Base-by-base conservation (phyloP, 2,329 filamentous ascomycete species). In the Eutypella sp. region DNA sequence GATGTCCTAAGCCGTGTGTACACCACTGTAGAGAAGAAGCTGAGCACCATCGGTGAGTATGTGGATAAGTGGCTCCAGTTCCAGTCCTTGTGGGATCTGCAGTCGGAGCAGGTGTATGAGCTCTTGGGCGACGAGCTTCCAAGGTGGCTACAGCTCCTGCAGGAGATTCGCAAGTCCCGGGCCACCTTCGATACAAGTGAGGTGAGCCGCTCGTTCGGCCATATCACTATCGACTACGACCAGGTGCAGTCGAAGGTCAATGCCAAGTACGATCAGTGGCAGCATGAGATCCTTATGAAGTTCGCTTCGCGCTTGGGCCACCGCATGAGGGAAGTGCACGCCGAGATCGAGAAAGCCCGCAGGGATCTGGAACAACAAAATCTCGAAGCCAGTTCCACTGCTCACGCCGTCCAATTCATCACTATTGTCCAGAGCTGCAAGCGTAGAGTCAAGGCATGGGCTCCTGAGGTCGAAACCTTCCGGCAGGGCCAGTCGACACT, bases 191-290 rank as follows among this genome's bases (percentile, higher is more conserved):
- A 99, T 62, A 99, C 92, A 1, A 95, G 92, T 8, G 93, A 96
- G 63, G 89, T 95, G 53, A 93, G 86, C 66, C 86, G 88, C 33
- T 87, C 86, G 1, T 99, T 99, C 63, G 93, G 93, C 4, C 92
- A 95, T 66, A 83, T 97, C 44, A 89, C 87, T 4, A 90, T 99
- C 60, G 92, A 99, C 65, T 99, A 99, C 61, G 93, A 97, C 59
- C 95, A 99, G 67, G 93, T 99, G 0, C 95, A 99, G 67, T 89
- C 92, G 47, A 96, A 96, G 68, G 93, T 99, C 66, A 99, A 97
- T 60, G 89, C 90, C 58, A 99, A 97, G 66, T 99, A 99, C 63
- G 95, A 99, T 63, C 92, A 97, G 66, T 99, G 95, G 93, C 93
- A 99, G 66, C 89, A 96, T 58, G 93, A 99, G 55, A 95, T 99